Evolutionary conservation across 139 green algal species (phyloP), one percentile per base, ranked within the genome.

Genomic region (Chlamydomonas sphaeroides): DNA sequence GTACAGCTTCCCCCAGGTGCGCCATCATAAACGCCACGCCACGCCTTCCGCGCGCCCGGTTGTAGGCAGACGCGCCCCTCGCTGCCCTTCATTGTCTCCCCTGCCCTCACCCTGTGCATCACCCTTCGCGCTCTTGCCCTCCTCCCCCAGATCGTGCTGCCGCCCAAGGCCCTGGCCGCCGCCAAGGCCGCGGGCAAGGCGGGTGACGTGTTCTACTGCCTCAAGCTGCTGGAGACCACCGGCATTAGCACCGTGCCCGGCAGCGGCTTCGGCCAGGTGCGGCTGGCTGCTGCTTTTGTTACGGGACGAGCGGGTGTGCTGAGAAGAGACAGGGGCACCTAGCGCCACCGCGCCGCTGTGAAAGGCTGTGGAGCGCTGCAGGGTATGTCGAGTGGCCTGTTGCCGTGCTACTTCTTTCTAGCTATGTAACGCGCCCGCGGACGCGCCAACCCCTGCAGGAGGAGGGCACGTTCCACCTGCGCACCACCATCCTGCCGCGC

Each of bases 401-500:
- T n/a, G n/a, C n/a, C n/a, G n/a, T n/a, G n/a, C n/a, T n/a, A n/a
- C n/a, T n/a, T n/a, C n/a, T n/a, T n/a, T n/a, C n/a, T n/a, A n/a
- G n/a, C n/a, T n/a, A n/a, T n/a, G n/a, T n/a, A n/a, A n/a, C n/a
- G n/a, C n/a, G n/a, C n/a, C n/a, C n/a, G n/a, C n/a, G n/a, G n/a
- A n/a, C 53, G 48, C n/a, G n/a, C n/a, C n/a, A n/a, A n/a, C 45
- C 18, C 67, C 30, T 26, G 80, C 90, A 86, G 85, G 80, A 88
- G 85, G 87, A 90, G 69, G 94, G 91, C 63, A 98, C 96, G 30
- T 98, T 96, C 90, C 96, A 99, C 90, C 89, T 98, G 88, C 89
- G 96, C 56, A 99, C 96, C 42, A 99, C 96, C 71, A 97, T 99
- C 89, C 89, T 98, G 84, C 96, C 96, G 0, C 88, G 88, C 21